Percentiles rank a stretch among this genome's conserved stretches.
These are phyloP conservation scores for Dactylis glomerata DNA, from an alignment of 176 grass and related monocot genomes.

Conservation along the genomic window DNA sequence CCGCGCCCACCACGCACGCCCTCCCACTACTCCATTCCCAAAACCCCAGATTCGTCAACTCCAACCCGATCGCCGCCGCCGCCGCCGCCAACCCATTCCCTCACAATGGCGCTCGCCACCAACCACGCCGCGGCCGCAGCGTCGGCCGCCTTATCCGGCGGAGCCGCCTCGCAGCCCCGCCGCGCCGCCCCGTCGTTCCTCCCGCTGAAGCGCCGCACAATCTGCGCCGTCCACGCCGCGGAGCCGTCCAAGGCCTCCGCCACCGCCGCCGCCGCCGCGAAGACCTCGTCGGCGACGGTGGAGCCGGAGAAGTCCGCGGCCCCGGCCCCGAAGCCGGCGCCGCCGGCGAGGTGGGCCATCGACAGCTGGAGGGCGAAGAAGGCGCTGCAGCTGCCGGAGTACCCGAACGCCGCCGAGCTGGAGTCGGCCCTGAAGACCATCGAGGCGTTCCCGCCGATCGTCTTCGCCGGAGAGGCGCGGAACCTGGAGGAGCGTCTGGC, in stretches of 20 bases:
- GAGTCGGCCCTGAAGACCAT: constrained; percentile 57
- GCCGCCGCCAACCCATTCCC: neutral
- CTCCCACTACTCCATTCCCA: neutral
- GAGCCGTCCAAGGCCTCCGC: constrained; percentile 29
- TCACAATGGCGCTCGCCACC: constrained; percentile 40
- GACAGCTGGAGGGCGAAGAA: constrained; percentile 62
- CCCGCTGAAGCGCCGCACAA: constrained; percentile 18
- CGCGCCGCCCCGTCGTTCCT: neutral
- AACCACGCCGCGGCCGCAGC: constrained; percentile 8
- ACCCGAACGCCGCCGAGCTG: constrained; percentile 42
- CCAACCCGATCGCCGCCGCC: neutral
- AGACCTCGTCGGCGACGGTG: constrained; percentile 18
- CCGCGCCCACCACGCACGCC: constrained; percentile 15
- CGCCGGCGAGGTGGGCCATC: constrained; percentile 32
- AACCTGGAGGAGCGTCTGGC: constrained; percentile 59
- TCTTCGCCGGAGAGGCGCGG: constrained; percentile 62
- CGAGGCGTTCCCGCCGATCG: constrained; percentile 68
- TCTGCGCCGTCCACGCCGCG: constrained; percentile 49
- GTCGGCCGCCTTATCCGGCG: neutral
- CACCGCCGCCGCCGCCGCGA: neutral
- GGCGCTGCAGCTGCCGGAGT: constrained; percentile 65
- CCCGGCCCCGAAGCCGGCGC: neutral
- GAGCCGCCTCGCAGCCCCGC: neutral
- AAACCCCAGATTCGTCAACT: neutral
- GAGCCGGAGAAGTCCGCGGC: neutral